Evolutionary conservation across 495 filamentous ascomycete species (phyloP).

Genomic region (Neurospora intermedia): DNA sequence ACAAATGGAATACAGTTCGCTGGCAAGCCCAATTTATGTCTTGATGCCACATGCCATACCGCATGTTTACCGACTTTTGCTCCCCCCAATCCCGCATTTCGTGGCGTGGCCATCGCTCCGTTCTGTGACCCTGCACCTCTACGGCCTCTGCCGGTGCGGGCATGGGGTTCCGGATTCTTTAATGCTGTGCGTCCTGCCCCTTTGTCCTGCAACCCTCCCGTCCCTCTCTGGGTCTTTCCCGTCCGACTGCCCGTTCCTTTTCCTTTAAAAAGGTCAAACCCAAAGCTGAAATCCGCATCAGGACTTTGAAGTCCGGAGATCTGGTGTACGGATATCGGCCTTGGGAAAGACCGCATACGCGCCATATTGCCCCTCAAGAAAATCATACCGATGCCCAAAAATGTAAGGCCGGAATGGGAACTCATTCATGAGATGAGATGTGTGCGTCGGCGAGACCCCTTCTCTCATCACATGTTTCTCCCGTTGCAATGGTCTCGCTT

Average conservation of each 20-base stretch:
- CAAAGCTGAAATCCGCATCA: neutral
- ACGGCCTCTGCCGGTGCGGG: neutral
- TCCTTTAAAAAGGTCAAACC: neutral
- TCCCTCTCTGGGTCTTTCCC: neutral
- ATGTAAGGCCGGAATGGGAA: neutral
- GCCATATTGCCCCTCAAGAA: neutral
- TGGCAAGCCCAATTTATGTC: constrained; percentile 1
- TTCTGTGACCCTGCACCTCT: neutral
- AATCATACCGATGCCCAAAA: neutral
- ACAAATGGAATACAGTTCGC: constrained; percentile 1
- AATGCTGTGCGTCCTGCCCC: neutral
- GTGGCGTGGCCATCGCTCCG: neutral
- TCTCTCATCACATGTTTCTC: neutral
- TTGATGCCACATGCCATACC: constrained; percentile 1
- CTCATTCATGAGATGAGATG: neutral
- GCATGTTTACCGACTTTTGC: neutral
- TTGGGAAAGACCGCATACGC: neutral
- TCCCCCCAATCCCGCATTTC: neutral
- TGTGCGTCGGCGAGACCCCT: neutral
- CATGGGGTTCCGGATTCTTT: neutral
- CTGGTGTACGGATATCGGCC: neutral
- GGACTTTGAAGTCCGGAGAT: neutral
- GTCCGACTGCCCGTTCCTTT: neutral
- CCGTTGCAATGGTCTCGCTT: neutral
- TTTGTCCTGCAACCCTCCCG: neutral